Evolutionary conservation across 768 basidiomycete genomes (phyloP), one percentile per base, ranked within the genome.

Genomic region (Inosperma sp.): DNA sequence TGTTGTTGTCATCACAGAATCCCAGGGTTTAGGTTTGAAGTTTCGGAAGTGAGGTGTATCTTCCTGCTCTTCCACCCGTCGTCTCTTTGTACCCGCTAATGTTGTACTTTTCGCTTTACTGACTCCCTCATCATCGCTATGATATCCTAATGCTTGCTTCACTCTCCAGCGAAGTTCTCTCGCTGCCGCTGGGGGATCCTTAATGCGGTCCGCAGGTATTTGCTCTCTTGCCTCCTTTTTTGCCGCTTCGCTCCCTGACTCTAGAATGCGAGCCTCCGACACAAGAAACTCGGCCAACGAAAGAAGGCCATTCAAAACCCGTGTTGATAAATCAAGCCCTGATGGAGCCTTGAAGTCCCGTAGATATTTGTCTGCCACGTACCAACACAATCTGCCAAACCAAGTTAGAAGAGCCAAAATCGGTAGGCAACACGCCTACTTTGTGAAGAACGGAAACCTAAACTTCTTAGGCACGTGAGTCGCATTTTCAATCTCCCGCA

Each of bases 391-490:
- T 67, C 90, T 93, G 54, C 9, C n/a, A 22, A 9, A 45, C 41
- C 34, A 25, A 22, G 19, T 48, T 29, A 41, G 27, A 12, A 17
- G 7, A 21, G n/a, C 6, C 30, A 17, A 12, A 12, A 19, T 34
- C 12, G 43, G 9, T 41, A 44, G 10, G 29, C 22, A 7, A 52
- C 17, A 5, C 58, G 49, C 72, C 5, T 60, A 88, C 88, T 78
- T 84, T 49, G 83, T 72, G 59, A 93, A 90, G 64, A 84, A 74
- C 1, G 92, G 92, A 60, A 90, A 94, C 36, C 88, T 77, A 65
- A 93, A 93, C 65, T 89, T 89, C 66, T 88, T 93, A 0, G 95
- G 93, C 1, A 97, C 95, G 49, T 88, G 86, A 1, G 94, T 97
- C 2, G 80, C 77, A 56, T 91, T 88, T 67, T 99, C 95, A 59